A percentile compares a stretch with the other conserved stretches of the same genome.
Conservation (phyloP, 495 filamentous ascomycete genomes). For the Aspergillus biplanus region DNA sequence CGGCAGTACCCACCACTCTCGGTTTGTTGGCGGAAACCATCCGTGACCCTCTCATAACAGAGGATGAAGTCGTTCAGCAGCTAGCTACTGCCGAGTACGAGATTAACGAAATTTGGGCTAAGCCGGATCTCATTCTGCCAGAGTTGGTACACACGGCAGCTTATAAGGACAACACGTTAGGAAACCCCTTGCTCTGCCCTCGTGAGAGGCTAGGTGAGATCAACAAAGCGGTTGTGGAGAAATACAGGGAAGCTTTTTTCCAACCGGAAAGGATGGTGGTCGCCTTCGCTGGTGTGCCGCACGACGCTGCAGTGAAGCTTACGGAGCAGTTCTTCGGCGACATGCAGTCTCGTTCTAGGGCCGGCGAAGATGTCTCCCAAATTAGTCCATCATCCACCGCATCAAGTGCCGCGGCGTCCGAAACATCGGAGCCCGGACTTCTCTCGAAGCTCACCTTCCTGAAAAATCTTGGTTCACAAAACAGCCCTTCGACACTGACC, state of each 20-base stretch:
- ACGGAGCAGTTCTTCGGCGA: constrained; percentile 88
- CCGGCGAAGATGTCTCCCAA: constrained; percentile 34
- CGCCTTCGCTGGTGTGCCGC: constrained; percentile 90
- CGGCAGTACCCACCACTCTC: constrained; percentile 79
- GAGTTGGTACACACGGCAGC: constrained; percentile 94
- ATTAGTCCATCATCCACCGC: constrained; percentile 47
- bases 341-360: constrained; percentile 56
- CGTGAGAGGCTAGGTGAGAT: constrained; percentile 79
- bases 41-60: constrained; percentile 83
- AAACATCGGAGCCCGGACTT: constrained; percentile 55
- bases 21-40: constrained; percentile 94
- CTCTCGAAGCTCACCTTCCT: constrained; percentile 90
- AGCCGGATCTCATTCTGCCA: constrained; percentile 92
- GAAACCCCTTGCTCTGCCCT: constrained; percentile 91
- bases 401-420: constrained; percentile 42
- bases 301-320: constrained; percentile 77
- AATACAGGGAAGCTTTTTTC: constrained; percentile 84
- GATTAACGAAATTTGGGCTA: constrained; percentile 96
- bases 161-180: constrained; percentile 92
- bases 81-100: constrained; percentile 92
- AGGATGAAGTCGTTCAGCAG: constrained; percentile 85
- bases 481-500: constrained; percentile 57
- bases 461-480: constrained; percentile 73
- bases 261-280: constrained; percentile 89
- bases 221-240: constrained; percentile 70